Evolutionary conservation across 768 basidiomycete species (phyloP).

Genomic region (Sarcomyxa edulis): DNA sequence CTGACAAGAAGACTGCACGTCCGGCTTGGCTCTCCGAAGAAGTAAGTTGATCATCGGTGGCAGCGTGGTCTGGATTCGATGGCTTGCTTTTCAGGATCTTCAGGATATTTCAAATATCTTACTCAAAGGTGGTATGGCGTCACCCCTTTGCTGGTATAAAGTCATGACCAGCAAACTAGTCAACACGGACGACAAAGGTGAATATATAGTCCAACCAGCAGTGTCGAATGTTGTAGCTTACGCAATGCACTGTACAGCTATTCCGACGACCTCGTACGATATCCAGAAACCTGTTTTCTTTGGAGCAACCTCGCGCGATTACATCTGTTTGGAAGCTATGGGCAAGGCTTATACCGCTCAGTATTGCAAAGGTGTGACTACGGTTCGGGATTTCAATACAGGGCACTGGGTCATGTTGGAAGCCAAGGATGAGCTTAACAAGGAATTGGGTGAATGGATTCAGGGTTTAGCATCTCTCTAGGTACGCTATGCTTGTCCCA

Average conservation of each 20-base stretch:
- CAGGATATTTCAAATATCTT: conserved; percentile 13
- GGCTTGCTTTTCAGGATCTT: too few relatives aligned
- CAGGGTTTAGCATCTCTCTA: too few relatives aligned
- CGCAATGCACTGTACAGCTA: too few relatives aligned
- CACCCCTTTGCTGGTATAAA: conserved; percentile 31
- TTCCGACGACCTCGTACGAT: conserved; percentile 19
- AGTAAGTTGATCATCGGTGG: conserved; percentile 18
- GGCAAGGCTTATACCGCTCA: conserved; percentile 7
- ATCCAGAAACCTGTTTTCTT: conserved; percentile 31
- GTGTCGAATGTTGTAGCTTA: too few relatives aligned
- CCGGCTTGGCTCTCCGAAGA: conserved; percentile 25
- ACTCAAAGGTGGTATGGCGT: conserved; percentile 21
- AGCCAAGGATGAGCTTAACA: conserved; percentile 25
- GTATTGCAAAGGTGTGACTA: conserved; percentile 22
- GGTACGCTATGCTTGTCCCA: too few relatives aligned
- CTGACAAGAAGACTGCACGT: conserved; percentile 19
- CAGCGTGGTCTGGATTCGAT: too few relatives aligned
- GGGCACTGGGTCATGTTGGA: conserved; percentile 37
- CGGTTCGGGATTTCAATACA: conserved; percentile 28
- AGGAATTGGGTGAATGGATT: conserved; percentile 20
- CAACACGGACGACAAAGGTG: conserved; percentile 27
- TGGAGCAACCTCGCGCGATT: conserved; percentile 24
- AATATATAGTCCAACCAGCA: too few relatives aligned
- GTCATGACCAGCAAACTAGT: conserved; percentile 18
- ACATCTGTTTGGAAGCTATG: conserved; percentile 16